These are phyloP conservation scores for Calonectria fujianensis DNA, from an alignment of 2,329 filamentous ascomycete species.

Conservation along the genomic window DNA sequence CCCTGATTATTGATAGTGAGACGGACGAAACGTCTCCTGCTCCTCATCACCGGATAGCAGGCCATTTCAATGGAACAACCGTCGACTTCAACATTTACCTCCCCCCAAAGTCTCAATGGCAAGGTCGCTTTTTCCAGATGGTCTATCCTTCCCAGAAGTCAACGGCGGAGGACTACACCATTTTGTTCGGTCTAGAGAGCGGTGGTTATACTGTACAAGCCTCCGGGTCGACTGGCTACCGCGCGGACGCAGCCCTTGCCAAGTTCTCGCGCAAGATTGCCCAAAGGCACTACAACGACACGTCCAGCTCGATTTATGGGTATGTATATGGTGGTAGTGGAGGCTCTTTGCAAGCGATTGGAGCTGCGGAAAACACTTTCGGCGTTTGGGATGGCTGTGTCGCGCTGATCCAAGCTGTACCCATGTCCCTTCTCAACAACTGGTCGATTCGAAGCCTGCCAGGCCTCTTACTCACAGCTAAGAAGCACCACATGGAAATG, in stretches of 20 bases:
- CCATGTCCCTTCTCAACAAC: conserved; percentile 47
- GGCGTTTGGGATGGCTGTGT: conserved; percentile 52
- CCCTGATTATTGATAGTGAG: conserved; percentile 41
- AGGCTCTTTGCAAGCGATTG: conserved; percentile 47
- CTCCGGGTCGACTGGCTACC: conserved; percentile 42
- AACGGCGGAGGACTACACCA: conserved; percentile 31
- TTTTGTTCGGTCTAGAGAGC: conserved; percentile 47
- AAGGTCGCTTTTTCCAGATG: conserved; percentile 48
- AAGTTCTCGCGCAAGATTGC: conserved; percentile 47
- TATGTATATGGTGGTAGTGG: conserved; percentile 52
- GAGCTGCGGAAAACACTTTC: conserved; percentile 47
- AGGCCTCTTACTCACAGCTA: conserved; percentile 27
- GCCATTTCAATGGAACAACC: conserved; percentile 44
- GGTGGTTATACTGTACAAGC: conserved; percentile 47
- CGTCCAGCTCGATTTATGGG: conserved; percentile 41
- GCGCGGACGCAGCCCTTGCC: conserved; percentile 50
- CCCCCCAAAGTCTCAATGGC: conserved; percentile 41
- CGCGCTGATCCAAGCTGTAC: conserved; percentile 45
- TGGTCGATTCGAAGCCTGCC: conserved; percentile 40
- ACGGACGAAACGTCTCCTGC: conserved; percentile 30
- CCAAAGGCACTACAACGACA: conserved; percentile 37
- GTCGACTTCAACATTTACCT: conserved; percentile 52
- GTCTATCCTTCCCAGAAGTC: conserved; percentile 46
- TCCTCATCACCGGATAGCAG: conserved; percentile 43
- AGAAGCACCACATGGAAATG: conserved; percentile 25